These are phyloP conservation scores for Acarospora socialis DNA, from an alignment of 2,329 filamentous ascomycete species.

Conservation along the genomic window DNA sequence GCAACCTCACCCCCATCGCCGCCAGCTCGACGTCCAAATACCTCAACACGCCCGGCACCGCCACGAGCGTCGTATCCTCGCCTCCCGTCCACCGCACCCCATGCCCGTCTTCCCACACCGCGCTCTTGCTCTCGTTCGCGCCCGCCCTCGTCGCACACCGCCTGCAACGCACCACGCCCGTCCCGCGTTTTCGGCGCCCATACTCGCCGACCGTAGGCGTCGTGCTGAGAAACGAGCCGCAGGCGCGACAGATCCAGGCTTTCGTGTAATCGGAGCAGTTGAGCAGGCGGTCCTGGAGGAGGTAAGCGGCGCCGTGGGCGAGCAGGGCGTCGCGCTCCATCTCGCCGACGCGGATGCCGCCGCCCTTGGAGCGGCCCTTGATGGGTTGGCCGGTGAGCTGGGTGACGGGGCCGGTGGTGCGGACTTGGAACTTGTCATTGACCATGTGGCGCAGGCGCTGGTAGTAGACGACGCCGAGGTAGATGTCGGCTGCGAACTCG, in stretches of 20 bases:
- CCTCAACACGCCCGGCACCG: slow-evolving; percentile 81
- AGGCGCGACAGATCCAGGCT: slow-evolving; percentile 77
- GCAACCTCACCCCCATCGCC: slow-evolving; percentile 91
- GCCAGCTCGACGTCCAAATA: slow-evolving; percentile 91
- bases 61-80: slow-evolving; percentile 79
- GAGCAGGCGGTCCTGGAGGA: slow-evolving; percentile 87
- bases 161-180: slow-evolving; percentile 60
- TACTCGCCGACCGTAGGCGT: slow-evolving; percentile 52
- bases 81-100: slow-evolving; percentile 76
- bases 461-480: slow-evolving; percentile 94
- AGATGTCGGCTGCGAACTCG: slow-evolving; percentile 89
- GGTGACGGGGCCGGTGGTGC: slow-evolving; percentile 87
- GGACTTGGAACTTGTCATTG: slow-evolving; percentile 97
- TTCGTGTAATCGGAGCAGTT: slow-evolving; percentile 92
- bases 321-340: slow-evolving; percentile 96
- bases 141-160: slow-evolving; percentile 55
- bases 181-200: slow-evolving; percentile 18
- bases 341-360: slow-evolving; percentile 96
- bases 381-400: slow-evolving; percentile 87
- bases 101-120: slow-evolving; percentile 77
- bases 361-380: slow-evolving; percentile 89
- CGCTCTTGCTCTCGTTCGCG: slow-evolving; percentile 46
- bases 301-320: slow-evolving; percentile 86
- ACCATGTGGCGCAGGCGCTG: slow-evolving; percentile 98
- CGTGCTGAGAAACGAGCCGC: slow-evolving; percentile 80